These are phyloP conservation scores for Postia placenta DNA, from an alignment of 768 basidiomycete species.

Conservation along the genomic window DNA sequence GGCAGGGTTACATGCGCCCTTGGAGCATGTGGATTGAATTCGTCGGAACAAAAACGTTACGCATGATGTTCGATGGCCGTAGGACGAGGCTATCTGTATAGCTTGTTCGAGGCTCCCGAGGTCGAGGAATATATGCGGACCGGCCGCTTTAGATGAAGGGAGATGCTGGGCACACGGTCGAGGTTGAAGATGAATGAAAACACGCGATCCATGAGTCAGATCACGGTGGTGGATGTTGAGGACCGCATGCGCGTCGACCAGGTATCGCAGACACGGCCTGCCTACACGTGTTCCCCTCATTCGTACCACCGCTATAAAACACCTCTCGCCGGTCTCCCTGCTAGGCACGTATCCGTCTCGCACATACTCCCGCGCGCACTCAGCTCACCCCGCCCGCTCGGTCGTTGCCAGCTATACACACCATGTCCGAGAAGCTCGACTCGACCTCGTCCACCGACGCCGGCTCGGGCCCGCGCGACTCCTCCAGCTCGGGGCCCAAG, in stretches of 20 bases:
- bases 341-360: not conserved
- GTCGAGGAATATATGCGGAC: not conserved
- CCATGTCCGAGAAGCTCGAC: conserved; percentile 44
- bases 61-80: too few relatives aligned
- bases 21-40: too few relatives aligned
- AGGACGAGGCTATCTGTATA: too few relatives aligned
- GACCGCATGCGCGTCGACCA: not conserved
- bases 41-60: too few relatives aligned
- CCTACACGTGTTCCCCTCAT: conserved; percentile 1
- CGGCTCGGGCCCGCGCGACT: conserved; percentile 28
- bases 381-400: not conserved
- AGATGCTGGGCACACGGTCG: not conserved
- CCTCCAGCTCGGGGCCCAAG: conserved; percentile 46
- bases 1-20: too few relatives aligned
- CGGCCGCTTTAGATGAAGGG: not conserved
- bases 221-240: not conserved
- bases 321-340: not conserved
- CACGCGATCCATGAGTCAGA: not conserved
- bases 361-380: not conserved
- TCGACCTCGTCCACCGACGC: conserved; percentile 53
- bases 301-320: conserved; percentile 2
- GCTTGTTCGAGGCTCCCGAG: not conserved
- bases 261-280: not conserved
- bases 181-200: not conserved
- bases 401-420: not conserved